These are phyloP conservation scores for Aureobasidium musti DNA, from an alignment of 2,329 filamentous ascomycete species.

Conservation along the genomic window DNA sequence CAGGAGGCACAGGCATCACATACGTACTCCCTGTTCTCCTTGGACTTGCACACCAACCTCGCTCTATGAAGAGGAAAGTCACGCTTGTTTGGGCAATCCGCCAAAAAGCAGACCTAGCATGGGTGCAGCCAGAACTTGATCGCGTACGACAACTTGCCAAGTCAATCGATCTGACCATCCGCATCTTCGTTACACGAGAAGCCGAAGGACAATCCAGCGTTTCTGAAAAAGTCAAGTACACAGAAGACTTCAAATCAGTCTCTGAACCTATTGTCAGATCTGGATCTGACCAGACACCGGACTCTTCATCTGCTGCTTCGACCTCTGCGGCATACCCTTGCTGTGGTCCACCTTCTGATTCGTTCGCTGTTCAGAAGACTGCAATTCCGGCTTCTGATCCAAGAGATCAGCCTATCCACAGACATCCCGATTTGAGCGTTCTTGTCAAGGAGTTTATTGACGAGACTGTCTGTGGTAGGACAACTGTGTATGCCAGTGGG, in stretches of 20 bases:
- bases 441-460: constrained; percentile 19
- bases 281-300: not conserved
- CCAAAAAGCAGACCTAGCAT: constrained; percentile 22
- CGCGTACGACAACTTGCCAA: constrained; percentile 20
- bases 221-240: constrained; percentile 5
- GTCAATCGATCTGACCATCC: constrained; percentile 20
- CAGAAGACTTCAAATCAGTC: constrained; percentile 18
- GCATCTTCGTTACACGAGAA: constrained; percentile 31
- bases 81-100: constrained; percentile 29
- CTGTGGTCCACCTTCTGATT: not conserved
- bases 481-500: constrained; percentile 28
- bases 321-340: constrained; percentile 18
- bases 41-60: constrained; percentile 39
- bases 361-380: constrained; percentile 8
- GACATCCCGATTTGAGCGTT: constrained; percentile 23
- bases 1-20: constrained; percentile 62
- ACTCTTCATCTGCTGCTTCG: constrained; percentile 1
- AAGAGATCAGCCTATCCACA: constrained; percentile 4
- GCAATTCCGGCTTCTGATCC: constrained; percentile 5
- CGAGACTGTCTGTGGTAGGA: constrained; percentile 22
- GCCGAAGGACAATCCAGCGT: not conserved
- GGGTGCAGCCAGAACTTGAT: constrained; percentile 26
- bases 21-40: constrained; percentile 68
- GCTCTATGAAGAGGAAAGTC: constrained; percentile 20
- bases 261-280: not conserved